Evolutionary conservation across 2,329 filamentous ascomycete genomes (phyloP), one percentile per base, ranked within the genome.

Genomic region (Trichoderma atrobrunneum): DNA sequence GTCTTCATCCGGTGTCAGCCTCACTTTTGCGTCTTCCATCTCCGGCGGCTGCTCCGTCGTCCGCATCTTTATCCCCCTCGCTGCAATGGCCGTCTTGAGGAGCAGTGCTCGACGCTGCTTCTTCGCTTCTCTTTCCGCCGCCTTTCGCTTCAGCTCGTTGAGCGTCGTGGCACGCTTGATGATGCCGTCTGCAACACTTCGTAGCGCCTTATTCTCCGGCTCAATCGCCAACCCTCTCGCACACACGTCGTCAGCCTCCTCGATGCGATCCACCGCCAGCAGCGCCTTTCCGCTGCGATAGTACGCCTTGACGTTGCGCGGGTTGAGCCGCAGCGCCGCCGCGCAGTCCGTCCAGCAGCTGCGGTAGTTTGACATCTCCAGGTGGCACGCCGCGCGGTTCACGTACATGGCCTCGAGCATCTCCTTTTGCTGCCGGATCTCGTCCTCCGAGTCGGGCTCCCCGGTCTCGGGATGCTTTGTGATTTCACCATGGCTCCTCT

Each of bases 341-440:
- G 91, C 92, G 81, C 95, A 96, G 85, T 98, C 96, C 62, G 92
- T 87, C 78, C 92, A 97, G 82, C 92, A 94, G 74, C 90, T 91
- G 74, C 95, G 91, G 83, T 95, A 96, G 84, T 99, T 99, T 80
- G 90, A 89, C 75, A 98, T 87, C 81, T 94, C 92, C 73, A 99
- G 86, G 80, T 98, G 93, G 82, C 94, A 97, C 32, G 97, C 90
- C 1, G 95, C 95, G 73, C 96, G 90, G 82, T 99, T 99, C 74
- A 92, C 89, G 80, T 95, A 91, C 73, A 94, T 91, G 2, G 90
- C 87, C 82, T 97, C 94, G 71, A 95, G 88, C 64, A 92, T 85
- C 71, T 85, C 83, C 60, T 84, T 86, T 81, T 95, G 89, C 76
- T 88, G 84, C 72, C 84, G 80, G 18, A 87, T 85, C 76, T 91